Evolutionary conservation across 805 yeast species (phyloP).

Genomic region (Monosporozyma aerobia): DNA sequence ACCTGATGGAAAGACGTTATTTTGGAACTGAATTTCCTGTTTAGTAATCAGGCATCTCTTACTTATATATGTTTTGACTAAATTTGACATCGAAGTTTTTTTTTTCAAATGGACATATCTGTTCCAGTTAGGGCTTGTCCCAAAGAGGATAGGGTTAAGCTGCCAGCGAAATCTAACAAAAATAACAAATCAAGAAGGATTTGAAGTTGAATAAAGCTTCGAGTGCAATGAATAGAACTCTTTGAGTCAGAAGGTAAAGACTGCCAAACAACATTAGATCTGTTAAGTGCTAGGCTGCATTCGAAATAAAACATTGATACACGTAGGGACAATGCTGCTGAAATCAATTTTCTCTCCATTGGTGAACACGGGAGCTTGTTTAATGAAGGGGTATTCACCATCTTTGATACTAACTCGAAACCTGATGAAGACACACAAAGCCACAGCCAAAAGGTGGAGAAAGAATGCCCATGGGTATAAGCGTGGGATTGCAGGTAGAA

Average conservation of each 20-base stretch:
- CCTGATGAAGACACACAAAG: slow-evolving; percentile 68
- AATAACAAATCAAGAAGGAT: neutral
- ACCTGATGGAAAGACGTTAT: neutral
- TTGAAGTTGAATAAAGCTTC: neutral
- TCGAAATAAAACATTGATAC: neutral
- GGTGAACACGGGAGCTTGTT: neutral
- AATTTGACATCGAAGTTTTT: neutral
- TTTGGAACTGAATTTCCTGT: neutral
- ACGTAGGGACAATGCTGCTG: neutral
- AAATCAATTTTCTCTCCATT: slow-evolving; percentile 3
- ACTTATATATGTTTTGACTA: neutral
- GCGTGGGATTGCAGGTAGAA: slow-evolving; percentile 73
- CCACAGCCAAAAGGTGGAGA: slow-evolving; percentile 81
- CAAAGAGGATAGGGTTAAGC: neutral
- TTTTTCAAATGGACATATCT: neutral
- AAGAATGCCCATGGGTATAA: slow-evolving; percentile 60
- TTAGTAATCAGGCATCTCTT: neutral
- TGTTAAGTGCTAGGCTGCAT: neutral
- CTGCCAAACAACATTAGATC: neutral
- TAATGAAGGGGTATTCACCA: slow-evolving; percentile 6
- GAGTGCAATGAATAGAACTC: neutral
- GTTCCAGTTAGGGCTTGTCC: neutral
- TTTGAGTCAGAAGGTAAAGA: neutral
- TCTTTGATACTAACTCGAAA: slow-evolving; percentile 25
- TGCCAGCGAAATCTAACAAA: neutral